Conservation (phyloP, 805 yeast species). For the Sugiyamaella qingdaonensis region DNA sequence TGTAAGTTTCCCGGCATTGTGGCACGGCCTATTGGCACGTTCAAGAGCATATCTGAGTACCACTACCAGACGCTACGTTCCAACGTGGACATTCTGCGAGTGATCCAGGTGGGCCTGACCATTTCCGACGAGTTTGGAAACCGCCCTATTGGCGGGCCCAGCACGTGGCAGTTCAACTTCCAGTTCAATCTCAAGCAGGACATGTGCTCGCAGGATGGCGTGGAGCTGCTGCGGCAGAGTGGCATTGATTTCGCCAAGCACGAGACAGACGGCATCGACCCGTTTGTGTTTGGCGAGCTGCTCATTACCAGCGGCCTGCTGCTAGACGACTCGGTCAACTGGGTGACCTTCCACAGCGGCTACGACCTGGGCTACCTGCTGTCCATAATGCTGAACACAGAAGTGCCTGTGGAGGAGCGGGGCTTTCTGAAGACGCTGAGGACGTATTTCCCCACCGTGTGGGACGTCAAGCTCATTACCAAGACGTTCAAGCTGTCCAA, state of each 20-base stretch:
- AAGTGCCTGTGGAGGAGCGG: conserved; percentile 74
- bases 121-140: conserved; percentile 65
- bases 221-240: conserved; percentile 71
- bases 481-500: conserved; percentile 34
- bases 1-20: conserved; percentile 96
- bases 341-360: conserved; percentile 93
- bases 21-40: conserved; percentile 93
- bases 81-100: conserved; percentile 79
- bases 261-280: conserved; percentile 71
- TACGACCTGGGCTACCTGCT: conserved; percentile 90
- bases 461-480: conserved; percentile 63
- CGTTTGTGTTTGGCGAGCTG: conserved; percentile 74
- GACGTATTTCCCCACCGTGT: conserved; percentile 73
- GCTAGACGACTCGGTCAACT: conserved; percentile 62
- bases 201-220: conserved; percentile 84
- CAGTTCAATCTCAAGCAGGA: conserved; percentile 66
- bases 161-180: conserved; percentile 97
- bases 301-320: conserved; percentile 83
- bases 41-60: conserved; percentile 83
- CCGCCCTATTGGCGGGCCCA: conserved; percentile 59
- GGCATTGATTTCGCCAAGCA: conserved; percentile 80
- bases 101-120: conserved; percentile 83
- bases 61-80: conserved; percentile 94
- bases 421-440: conserved; percentile 71
- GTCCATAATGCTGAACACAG: conserved; percentile 66